Base-by-base conservation (phyloP, 768 basidiomycete genomes). In the Galerina sulciceps region DNA sequence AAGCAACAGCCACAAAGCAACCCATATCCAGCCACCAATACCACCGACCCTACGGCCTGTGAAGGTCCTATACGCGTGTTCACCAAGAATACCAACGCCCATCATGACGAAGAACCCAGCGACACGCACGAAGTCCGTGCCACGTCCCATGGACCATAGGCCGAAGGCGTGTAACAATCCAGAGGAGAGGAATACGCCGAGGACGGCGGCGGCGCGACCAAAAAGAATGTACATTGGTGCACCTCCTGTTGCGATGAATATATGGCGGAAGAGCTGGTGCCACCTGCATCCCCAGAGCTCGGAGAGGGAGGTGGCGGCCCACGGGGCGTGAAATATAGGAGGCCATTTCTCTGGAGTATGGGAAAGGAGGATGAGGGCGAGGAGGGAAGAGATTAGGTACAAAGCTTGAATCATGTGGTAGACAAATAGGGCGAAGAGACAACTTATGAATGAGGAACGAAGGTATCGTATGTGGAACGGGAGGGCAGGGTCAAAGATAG, bases 231-330 rank as follows among this genome's bases (percentile, higher is more conserved):
- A 67, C 23, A 83, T 47, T 0, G 84, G 83, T 34, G 72, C 73
- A 9, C 74, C 73, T 11, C 87, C 88, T n/a, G 84, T 60, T 10
- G 67, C 70, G 40, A 87, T 69, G 63, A 90, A 89, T 35, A 70
- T 64, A 41, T 85, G 80, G 10, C 88, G 80, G 65, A 89, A 87
- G 5, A 85, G 59, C 63, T 89, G 88, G 62, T 91, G 89, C 89
- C 90, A 91, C 17, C 81, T 72, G 55, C 60, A 68, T 2, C 80
- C 75, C 90, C 89, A 91, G 55, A 87, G 83, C 20, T 85, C 80
- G 37, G 73, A 68, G 15, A 91, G 70, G 4, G 87, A 89, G 3
- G 83, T 84, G 0, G 85, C 68, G 10, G 67, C 38, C 81, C 82
- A 90, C 4, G 89, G 89, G 4, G 71, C 50, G 54, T 82, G 73